Conservation (phyloP, 148 eudicot species). For the Beta vulgaris region DNA sequence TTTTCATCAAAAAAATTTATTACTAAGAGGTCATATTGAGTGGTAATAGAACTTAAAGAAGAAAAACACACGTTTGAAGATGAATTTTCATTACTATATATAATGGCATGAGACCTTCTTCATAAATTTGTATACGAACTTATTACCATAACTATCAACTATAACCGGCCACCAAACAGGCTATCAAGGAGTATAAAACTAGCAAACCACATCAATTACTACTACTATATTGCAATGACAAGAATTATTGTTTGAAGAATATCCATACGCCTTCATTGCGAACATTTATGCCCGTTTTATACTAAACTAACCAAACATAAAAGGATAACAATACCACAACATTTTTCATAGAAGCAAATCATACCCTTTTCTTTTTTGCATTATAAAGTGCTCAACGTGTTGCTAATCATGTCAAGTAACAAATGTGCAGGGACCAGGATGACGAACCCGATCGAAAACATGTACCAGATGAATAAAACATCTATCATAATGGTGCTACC, state of each 20-base stretch:
- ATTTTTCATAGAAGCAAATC: neutral
- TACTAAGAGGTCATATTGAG: no score
- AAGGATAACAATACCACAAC: neutral
- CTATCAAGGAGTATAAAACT: no score
- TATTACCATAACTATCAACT: no score
- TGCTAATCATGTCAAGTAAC: neutral
- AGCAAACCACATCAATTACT: no score
- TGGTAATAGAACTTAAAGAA: no score
- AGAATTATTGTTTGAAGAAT: neutral
- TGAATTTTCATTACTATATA: no score
- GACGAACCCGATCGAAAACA: neutral
- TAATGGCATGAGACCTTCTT: no score
- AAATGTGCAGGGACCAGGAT: conserved; percentile 4
- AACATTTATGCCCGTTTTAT: neutral
- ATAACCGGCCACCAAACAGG: no score
- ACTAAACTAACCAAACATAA: neutral
- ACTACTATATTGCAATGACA: no score
- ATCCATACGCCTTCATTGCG: neutral
- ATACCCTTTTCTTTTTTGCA: neutral
- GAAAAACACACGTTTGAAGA: no score
- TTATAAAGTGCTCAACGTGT: neutral
- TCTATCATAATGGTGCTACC: conserved; percentile 5
- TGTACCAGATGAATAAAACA: neutral
- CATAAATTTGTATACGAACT: no score
- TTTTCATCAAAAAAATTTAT: no score